These are phyloP conservation scores for Plectranthus barbatus DNA, from an alignment of 257 asterid species.

Conservation along the genomic window DNA sequence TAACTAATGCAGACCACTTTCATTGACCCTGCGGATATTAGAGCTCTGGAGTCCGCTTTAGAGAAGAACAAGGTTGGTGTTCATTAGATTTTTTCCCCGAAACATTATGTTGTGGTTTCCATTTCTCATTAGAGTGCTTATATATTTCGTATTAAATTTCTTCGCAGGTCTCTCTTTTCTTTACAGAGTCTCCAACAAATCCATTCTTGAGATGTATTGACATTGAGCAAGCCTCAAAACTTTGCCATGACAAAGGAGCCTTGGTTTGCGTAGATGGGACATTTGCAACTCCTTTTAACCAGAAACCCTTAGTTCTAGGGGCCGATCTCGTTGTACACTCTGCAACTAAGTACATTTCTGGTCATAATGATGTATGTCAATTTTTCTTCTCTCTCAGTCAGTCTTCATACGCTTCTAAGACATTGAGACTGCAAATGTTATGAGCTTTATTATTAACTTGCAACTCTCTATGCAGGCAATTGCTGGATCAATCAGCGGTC, in stretches of 20 bases:
- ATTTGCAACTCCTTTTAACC: constrained; percentile 88
- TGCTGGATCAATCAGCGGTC: constrained; percentile 84
- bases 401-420: background rate
- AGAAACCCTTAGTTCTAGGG: constrained; percentile 76
- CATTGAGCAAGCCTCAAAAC: constrained; percentile 84
- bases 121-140: constrained; percentile 9
- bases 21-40: constrained; percentile 87
- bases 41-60: constrained; percentile 67
- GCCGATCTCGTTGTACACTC: constrained; percentile 91
- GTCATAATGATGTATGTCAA: constrained; percentile 79
- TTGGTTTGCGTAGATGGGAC: constrained; percentile 81
- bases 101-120: background rate
- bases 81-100: background rate
- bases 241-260: constrained; percentile 81
- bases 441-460: background rate
- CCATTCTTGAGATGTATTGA: constrained; percentile 91
- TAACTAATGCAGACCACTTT: constrained; percentile 59
- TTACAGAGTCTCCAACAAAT: constrained; percentile 90
- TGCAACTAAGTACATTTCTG: constrained; percentile 74
- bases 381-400: background rate
- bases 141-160: constrained; percentile 31
- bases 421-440: background rate
- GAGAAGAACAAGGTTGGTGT: constrained; percentile 50
- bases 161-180: constrained; percentile 68
- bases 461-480: constrained; percentile 42